These are phyloP conservation scores for Quercus berberidifolia DNA, from an alignment of 306 rosid species.

Conservation along the genomic window DNA sequence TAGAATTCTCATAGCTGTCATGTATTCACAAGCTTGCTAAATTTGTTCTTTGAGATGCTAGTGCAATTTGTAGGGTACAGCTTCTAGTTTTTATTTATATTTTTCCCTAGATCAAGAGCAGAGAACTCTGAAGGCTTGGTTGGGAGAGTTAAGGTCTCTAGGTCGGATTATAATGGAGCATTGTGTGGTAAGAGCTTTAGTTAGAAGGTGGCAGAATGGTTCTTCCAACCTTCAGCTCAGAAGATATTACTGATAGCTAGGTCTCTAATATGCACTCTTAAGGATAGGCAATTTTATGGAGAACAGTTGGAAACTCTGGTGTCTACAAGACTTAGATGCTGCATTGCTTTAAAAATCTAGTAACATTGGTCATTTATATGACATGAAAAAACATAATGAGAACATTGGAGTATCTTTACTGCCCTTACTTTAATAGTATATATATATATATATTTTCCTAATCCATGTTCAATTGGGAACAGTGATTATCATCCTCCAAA, in stretches of 20 bases:
- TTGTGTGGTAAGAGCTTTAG: no score
- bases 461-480: neutral
- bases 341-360: neutral
- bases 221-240: no score
- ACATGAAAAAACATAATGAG: neutral
- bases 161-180: no score
- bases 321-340: neutral
- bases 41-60: neutral
- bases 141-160: no score
- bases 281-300: no score
- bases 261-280: no score
- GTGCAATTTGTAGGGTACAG: neutral
- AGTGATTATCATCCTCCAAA: neutral
- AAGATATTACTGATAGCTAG: no score
- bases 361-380: neutral
- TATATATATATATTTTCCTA: neutral
- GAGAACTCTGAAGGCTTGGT: no score
- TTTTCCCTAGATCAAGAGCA: no score
- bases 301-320: no score
- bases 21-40: neutral
- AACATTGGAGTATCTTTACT: neutral
- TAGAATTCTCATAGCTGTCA: neutral
- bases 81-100: no score
- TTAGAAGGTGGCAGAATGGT: no score
- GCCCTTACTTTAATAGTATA: neutral